phyloP scores from a whole-genome alignment of 78 protist genomes.

The Tieghemostelium lacteum region DNA sequence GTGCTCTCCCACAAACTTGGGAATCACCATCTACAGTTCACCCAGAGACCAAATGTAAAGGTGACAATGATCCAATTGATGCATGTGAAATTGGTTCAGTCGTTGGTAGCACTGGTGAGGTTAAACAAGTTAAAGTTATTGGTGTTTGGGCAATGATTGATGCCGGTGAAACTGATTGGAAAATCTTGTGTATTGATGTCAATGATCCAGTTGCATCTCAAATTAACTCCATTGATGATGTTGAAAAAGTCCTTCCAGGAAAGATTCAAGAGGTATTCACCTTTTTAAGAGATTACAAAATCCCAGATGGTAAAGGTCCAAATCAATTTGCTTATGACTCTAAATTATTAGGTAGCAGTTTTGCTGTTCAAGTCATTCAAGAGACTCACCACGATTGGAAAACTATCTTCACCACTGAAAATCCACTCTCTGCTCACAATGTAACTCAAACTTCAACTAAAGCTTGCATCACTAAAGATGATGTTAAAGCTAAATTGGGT shows the following conservation, averaged over 20 bases:
- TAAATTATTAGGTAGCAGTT: slow-evolving; percentile 72
- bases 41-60: slow-evolving; percentile 76
- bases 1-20: slow-evolving; percentile 95
- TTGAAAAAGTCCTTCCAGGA: slow-evolving; percentile 84
- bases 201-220: slow-evolving; percentile 88
- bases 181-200: slow-evolving; percentile 87
- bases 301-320: slow-evolving; percentile 96
- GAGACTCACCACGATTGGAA: slow-evolving; percentile 84
- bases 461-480: slow-evolving; percentile 10
- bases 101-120: slow-evolving; percentile 78
- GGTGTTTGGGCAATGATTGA: slow-evolving; percentile 93
- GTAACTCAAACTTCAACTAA: neutral
- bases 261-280: slow-evolving; percentile 82
- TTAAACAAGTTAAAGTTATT: slow-evolving; percentile 90
- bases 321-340: slow-evolving; percentile 91
- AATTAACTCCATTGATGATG: slow-evolving; percentile 87
- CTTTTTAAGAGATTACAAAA: slow-evolving; percentile 95
- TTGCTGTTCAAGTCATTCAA: slow-evolving; percentile 61
- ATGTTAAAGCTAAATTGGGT: slow-evolving; percentile 15
- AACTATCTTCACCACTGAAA: slow-evolving; percentile 25
- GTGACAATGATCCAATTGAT: slow-evolving; percentile 96
- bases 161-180: slow-evolving; percentile 97
- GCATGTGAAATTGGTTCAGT: slow-evolving; percentile 88
- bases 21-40: slow-evolving; percentile 84
- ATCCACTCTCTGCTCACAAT: slow-evolving; percentile 8